Conservation (phyloP, 2,329 filamentous ascomycete genomes). For the Fusarium cyanostomum region DNA sequence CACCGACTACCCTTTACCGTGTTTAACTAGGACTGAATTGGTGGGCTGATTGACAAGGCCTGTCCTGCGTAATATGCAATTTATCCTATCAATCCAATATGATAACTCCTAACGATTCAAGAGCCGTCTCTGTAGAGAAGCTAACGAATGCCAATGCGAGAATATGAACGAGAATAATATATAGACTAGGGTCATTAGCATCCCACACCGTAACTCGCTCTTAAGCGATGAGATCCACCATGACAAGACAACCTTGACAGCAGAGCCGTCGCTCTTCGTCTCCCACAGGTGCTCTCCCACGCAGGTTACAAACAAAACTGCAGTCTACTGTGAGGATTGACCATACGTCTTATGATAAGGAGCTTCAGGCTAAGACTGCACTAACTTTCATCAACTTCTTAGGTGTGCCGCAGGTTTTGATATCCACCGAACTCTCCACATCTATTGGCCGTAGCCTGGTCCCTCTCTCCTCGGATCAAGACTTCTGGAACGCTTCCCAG, state of each 20-base stretch:
- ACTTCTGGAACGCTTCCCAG: slow-evolving; percentile 25
- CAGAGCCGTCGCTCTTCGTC: slow-evolving; percentile 33
- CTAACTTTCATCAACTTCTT: no score
- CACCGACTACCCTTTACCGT: no score
- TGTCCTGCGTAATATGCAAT: background rate
- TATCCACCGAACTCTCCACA: slow-evolving; percentile 6
- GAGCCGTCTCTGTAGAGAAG: background rate
- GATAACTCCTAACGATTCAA: slow-evolving; percentile 5
- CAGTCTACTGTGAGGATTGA: no score
- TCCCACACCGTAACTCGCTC: slow-evolving; percentile 4
- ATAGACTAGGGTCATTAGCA: slow-evolving; percentile 6
- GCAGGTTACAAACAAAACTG: no score
- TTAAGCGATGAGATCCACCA: slow-evolving; percentile 15
- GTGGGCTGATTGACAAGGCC: background rate
- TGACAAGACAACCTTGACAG: background rate
- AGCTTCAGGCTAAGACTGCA: no score
- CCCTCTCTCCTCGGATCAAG: slow-evolving; percentile 6
- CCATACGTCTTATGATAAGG: no score
- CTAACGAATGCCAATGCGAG: background rate
- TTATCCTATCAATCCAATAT: slow-evolving; percentile 8
- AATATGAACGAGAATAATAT: background rate
- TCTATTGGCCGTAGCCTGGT: background rate
- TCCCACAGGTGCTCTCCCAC: slow-evolving; percentile 18
- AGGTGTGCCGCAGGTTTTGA: no score
- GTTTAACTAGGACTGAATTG: no score